Conservation (phyloP, 495 filamentous ascomycete species). For the Aspergillus leporis region DNA sequence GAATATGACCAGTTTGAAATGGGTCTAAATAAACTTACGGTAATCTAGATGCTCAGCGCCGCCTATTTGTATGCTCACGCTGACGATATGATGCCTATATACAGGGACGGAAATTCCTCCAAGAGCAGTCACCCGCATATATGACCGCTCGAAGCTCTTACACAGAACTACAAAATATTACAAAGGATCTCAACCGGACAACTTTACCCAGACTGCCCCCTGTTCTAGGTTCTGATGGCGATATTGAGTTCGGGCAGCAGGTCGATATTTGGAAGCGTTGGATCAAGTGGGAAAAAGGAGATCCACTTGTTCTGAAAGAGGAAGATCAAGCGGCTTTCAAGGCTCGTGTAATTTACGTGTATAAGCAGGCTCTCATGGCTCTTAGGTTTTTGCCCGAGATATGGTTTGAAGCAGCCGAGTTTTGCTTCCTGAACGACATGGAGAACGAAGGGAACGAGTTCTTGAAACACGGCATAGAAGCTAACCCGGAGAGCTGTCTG, state of each 20-base stretch:
- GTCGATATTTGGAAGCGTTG: constrained; percentile 91
- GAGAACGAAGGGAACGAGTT: constrained; percentile 73
- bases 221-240: constrained; percentile 79
- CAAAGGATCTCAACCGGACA: constrained; percentile 71
- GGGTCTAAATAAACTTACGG: constrained; percentile 83
- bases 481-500: constrained; percentile 91
- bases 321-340: constrained; percentile 74
- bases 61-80: neutral
- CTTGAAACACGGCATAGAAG: constrained; percentile 75
- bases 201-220: constrained; percentile 81
- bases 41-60: constrained; percentile 36
- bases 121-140: constrained; percentile 86
- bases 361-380: constrained; percentile 93
- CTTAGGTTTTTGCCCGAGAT: constrained; percentile 90
- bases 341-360: constrained; percentile 79
- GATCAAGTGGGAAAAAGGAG: constrained; percentile 92
- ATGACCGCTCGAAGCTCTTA: constrained; percentile 89
- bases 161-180: constrained; percentile 81
- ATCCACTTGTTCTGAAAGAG: constrained; percentile 78
- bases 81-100: neutral
- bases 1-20: constrained; percentile 97
- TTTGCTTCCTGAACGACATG: constrained; percentile 79
- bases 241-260: constrained; percentile 80
- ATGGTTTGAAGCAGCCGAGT: constrained; percentile 94
- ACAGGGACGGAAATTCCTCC: constrained; percentile 87